Evolutionary conservation across 345 rosid genomes (phyloP), one percentile per base, ranked within the genome.

Genomic region (Lenwebbia sp.): DNA sequence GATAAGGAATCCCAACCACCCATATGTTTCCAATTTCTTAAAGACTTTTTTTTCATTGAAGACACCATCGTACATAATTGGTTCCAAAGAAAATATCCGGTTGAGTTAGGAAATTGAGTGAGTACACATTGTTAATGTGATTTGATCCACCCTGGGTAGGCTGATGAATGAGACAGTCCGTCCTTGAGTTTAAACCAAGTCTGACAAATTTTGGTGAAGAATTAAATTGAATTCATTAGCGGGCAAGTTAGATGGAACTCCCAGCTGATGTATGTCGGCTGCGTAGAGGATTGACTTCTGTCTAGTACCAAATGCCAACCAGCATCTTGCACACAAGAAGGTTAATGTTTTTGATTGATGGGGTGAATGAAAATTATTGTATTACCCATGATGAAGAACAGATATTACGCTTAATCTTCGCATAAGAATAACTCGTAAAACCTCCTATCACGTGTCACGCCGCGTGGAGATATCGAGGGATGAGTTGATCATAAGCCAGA

Each of bases 401-500:
- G 70, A 1, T n/a, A n/a, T 60, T 60, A 60, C 70, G 3, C 70
- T n/a, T 60, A 8, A 60, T 60, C 70, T 3, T n/a, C 14, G 37
- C 70, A 60, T 12, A n/a, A n/a, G 8, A 58, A 60, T 60, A 60
- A 28, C 74, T 58, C 28, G 33, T 60, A n/a, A 60, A 28, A 12
- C 33, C 17, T 58, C n/a, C 10, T 5, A 14, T 58, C 28, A 13
- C 70, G 0, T 13, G 70, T 60, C 28, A 13, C 0, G 37, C 4
- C 19, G 6, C 1, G 37, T 0, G 37, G 6, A 60, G 70, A 60
- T n/a, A n/a, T 17, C 0, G 4, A 5, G 2, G 70, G 70, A n/a
- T 60, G 70, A 60, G 14, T n/a, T 28, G 13, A 60, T 60, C 0
- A 0, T n/a, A 28, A n/a, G 37, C 4, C 70, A 6, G 13, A 60